These are phyloP conservation scores for Sesbania bispinosa DNA, from an alignment of 306 rosid genomes.

Conservation along the genomic window DNA sequence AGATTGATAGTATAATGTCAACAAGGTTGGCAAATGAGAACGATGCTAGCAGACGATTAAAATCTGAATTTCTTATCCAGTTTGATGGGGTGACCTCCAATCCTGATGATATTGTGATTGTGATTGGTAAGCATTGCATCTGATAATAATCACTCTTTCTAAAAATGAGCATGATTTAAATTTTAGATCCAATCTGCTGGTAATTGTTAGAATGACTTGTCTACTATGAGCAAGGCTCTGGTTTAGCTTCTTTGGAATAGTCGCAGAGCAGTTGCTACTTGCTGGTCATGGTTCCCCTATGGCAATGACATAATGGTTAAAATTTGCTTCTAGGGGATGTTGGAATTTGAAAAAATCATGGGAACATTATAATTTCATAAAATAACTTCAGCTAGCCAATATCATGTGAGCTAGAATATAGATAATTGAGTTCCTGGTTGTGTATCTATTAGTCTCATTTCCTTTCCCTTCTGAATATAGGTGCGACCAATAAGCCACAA, in stretches of 20 bases:
- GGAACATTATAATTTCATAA: background rate
- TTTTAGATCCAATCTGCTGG: constrained; percentile 7
- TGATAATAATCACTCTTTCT: constrained; percentile 9
- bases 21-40: constrained; percentile 76
- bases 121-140: constrained; percentile 63
- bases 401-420: constrained; percentile 9
- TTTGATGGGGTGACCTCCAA: constrained; percentile 97
- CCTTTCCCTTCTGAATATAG: constrained; percentile 41
- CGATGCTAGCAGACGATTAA: constrained; percentile 94
- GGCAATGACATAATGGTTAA: background rate
- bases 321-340: background rate
- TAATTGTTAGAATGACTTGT: background rate
- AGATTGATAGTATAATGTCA: constrained; percentile 98
- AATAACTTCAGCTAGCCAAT: background rate
- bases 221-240: background rate
- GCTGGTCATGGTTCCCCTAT: background rate
- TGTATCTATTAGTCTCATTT: background rate
- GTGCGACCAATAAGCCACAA: constrained; percentile 98
- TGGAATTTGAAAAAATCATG: background rate
- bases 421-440: background rate
- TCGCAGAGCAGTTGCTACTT: too few species aligned
- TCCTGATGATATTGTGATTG: constrained; percentile 83
- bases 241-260: background rate
- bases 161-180: background rate
- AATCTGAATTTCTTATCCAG: constrained; percentile 94